phyloP scores from a whole-genome alignment of 225 moss, liverwort and hornwort species.

The Marchantia paleacea region DNA sequence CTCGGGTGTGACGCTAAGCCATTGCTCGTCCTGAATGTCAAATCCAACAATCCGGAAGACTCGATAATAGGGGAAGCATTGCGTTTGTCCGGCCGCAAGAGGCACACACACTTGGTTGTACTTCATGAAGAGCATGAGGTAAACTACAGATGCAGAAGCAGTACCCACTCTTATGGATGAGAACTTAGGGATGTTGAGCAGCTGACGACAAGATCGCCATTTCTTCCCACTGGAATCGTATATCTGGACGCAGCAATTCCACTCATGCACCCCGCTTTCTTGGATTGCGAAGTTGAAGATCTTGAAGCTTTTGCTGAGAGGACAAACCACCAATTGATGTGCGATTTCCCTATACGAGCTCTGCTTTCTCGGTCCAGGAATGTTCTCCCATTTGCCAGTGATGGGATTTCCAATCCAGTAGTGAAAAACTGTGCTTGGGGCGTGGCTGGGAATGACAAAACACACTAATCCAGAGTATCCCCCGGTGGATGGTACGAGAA shows the following conservation, averaged over 20 bases:
- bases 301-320: slow-evolving; percentile 1
- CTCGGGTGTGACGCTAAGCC: slow-evolving; percentile 3
- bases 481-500: not conserved
- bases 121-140: not conserved
- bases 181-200: slow-evolving; percentile 1
- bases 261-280: not conserved
- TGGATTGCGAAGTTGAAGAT: not conserved
- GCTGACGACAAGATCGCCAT: not conserved
- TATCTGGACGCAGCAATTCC: slow-evolving; percentile 5
- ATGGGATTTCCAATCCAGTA: slow-evolving; percentile 1
- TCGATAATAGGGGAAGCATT: not conserved
- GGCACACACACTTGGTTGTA: not conserved
- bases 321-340: slow-evolving; percentile 4
- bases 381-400: not conserved
- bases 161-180: slow-evolving; percentile 5
- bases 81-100: slow-evolving; percentile 1
- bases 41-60: not conserved
- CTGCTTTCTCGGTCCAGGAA: slow-evolving; percentile 1
- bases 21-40: not conserved
- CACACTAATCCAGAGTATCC: not conserved
- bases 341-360: not conserved
- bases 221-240: not conserved
- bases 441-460: slow-evolving; percentile 1
- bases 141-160: not conserved
- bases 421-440: not conserved